Percentiles rank a stretch among this genome's conserved stretches.
phyloP scores from a whole-genome alignment of 306 rosid species.

The Mucuna pruriens region DNA sequence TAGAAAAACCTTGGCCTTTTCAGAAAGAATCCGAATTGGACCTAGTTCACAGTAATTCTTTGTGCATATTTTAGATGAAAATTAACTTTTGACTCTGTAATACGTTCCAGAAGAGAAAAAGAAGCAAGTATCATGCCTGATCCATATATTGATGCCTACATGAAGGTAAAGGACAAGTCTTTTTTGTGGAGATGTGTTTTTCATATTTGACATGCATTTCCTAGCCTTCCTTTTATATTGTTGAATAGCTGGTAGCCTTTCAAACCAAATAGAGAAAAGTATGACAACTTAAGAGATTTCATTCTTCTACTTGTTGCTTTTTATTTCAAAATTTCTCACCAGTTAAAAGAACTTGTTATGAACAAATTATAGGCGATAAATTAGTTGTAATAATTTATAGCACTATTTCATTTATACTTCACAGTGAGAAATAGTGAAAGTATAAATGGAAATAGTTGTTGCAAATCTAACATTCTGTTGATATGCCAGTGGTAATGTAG shows the following conservation, averaged over 20 bases:
- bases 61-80: not conserved
- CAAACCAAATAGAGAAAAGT: not conserved
- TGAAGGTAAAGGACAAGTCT: constrained; percentile 57
- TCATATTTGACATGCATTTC: not conserved
- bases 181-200: not conserved
- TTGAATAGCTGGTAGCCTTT: not conserved
- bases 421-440: too few species aligned
- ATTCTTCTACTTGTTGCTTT: too few species aligned
- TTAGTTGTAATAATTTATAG: too few species aligned
- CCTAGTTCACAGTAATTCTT: constrained; percentile 25
- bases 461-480: too few species aligned
- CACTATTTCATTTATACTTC: too few species aligned
- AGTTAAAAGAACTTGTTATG: not conserved
- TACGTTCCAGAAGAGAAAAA: constrained; percentile 60
- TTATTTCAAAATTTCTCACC: not conserved
- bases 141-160: constrained; percentile 66
- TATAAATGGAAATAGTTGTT: too few species aligned
- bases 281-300: not conserved
- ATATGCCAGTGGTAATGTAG: too few species aligned
- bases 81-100: not conserved
- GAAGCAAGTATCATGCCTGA: constrained; percentile 51
- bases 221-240: not conserved
- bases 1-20: constrained; percentile 81
- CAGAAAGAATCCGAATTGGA: constrained; percentile 85
- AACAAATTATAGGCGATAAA: not conserved